These are phyloP conservation scores for Aureoboletus auriporus DNA, from an alignment of 768 basidiomycete genomes.

Conservation along the genomic window DNA sequence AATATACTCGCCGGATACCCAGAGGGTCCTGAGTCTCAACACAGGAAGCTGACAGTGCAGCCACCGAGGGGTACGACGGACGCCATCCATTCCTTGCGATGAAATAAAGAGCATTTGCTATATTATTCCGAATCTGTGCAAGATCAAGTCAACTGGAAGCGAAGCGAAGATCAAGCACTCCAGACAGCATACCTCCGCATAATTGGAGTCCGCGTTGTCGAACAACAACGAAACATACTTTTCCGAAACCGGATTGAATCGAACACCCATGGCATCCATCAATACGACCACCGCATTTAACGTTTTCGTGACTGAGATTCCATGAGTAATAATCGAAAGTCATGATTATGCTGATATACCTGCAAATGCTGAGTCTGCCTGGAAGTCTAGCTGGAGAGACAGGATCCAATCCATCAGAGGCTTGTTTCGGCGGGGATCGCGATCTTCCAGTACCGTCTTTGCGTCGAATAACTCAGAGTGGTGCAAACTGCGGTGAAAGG, in stretches of 20 bases:
- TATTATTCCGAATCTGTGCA: constrained; percentile 60
- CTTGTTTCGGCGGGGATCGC: constrained; percentile 77
- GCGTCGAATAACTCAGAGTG: constrained; percentile 5
- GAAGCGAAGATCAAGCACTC: neutral
- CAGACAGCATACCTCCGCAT: constrained; percentile 63
- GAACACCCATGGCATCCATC: constrained; percentile 60
- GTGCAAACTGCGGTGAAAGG: neutral
- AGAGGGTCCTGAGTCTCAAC: constrained; percentile 51
- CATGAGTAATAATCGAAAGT: constrained; percentile 4
- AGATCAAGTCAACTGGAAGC: neutral
- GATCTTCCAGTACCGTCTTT: constrained; percentile 54
- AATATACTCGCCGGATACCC: constrained; percentile 45
- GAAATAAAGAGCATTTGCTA: constrained; percentile 61
- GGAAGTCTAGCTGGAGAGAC: constrained; percentile 74
- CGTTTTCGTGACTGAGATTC: constrained; percentile 65
- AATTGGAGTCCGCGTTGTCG: constrained; percentile 73
- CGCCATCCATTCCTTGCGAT: constrained; percentile 63
- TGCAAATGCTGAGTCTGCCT: constrained; percentile 81
- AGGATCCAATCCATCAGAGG: constrained; percentile 76
- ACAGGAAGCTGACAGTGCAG: constrained; percentile 56
- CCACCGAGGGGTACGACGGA: constrained; percentile 57
- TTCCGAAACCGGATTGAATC: constrained; percentile 65
- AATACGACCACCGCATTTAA: constrained; percentile 63
- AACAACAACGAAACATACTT: constrained; percentile 69
- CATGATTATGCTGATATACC: constrained; percentile 43